Percentiles rank a stretch among this genome's conserved stretches.
These are phyloP conservation scores for Saraca asoca DNA, from an alignment of 331 rosid species.

Conservation along the genomic window DNA sequence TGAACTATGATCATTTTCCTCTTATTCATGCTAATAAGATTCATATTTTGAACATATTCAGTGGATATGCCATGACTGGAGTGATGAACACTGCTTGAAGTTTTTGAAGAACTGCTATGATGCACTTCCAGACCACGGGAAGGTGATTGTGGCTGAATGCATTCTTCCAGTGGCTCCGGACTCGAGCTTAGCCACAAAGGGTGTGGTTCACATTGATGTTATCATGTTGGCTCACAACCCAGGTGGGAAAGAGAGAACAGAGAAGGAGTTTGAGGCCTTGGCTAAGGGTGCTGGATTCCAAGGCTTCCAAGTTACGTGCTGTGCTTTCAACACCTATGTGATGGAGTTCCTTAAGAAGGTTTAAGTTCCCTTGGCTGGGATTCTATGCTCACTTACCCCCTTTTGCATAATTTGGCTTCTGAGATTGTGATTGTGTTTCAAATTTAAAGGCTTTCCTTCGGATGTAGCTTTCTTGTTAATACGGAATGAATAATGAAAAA, in stretches of 20 bases:
- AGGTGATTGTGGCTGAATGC: slow-evolving; percentile 90
- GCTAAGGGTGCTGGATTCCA: slow-evolving; percentile 79
- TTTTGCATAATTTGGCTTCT: slow-evolving; percentile 27
- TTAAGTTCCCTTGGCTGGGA: slow-evolving; percentile 28
- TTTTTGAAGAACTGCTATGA: slow-evolving; percentile 79
- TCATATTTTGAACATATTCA: slow-evolving; percentile 6
- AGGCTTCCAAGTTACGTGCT: slow-evolving; percentile 53
- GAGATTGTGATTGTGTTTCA: slow-evolving; percentile 26
- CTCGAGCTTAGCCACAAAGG: slow-evolving; percentile 75
- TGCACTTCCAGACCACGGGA: slow-evolving; percentile 72
- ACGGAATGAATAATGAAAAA: slow-evolving; percentile 25
- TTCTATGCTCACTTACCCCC: not conserved
- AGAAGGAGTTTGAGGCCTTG: slow-evolving; percentile 72
- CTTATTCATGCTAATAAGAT: slow-evolving; percentile 20
- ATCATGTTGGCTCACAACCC: slow-evolving; percentile 88
- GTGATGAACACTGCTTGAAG: slow-evolving; percentile 84
- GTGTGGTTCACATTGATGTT: slow-evolving; percentile 69
- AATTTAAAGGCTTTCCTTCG: slow-evolving; percentile 13
- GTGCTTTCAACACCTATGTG: slow-evolving; percentile 73
- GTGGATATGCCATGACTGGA: slow-evolving; percentile 99
- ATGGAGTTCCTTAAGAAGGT: slow-evolving; percentile 62
- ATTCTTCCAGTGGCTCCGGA: slow-evolving; percentile 86
- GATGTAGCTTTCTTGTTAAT: slow-evolving; percentile 27
- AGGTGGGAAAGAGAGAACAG: slow-evolving; percentile 93
- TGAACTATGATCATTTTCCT: not conserved